phyloP scores from a whole-genome alignment of 331 rosid genomes.

The Quercus tomentella region DNA sequence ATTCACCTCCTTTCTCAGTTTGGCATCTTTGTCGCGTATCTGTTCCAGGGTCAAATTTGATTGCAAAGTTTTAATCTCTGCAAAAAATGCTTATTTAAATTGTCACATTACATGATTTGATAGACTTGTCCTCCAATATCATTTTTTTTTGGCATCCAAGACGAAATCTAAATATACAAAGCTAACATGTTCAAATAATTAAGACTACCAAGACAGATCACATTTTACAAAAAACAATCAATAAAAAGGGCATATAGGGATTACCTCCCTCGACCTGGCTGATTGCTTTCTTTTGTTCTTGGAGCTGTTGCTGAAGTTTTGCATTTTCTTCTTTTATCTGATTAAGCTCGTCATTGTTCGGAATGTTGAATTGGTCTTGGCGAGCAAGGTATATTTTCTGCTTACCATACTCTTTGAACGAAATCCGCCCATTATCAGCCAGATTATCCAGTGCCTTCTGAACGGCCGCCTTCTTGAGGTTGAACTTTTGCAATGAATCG shows the following conservation, averaged over 20 bases:
- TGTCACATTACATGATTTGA: not conserved
- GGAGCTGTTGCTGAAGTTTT: slow-evolving; percentile 53
- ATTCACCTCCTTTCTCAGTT: slow-evolving; percentile 66
- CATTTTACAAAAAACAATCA: not conserved
- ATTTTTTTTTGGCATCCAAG: not conserved
- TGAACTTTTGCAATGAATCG: slow-evolving; percentile 82
- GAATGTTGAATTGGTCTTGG: slow-evolving; percentile 82
- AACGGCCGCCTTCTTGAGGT: slow-evolving; percentile 73
- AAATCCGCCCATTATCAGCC: slow-evolving; percentile 62
- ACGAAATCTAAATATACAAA: not conserved
- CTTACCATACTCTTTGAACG: slow-evolving; percentile 93
- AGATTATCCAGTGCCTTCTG: slow-evolving; percentile 83
- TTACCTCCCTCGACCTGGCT: slow-evolving; percentile 79
- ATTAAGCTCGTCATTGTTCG: slow-evolving; percentile 67
- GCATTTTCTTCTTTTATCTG: slow-evolving; percentile 83
- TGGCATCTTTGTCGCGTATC: slow-evolving; percentile 55
- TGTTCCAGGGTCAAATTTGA: slow-evolving; percentile 84
- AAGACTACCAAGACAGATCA: not conserved
- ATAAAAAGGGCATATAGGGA: not conserved
- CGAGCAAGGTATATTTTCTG: slow-evolving; percentile 95
- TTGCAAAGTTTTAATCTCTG: slow-evolving; percentile 71
- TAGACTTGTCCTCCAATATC: not conserved
- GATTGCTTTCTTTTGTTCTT: slow-evolving; percentile 46
- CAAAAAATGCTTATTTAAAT: slow-evolving; percentile 22
- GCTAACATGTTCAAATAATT: not conserved